Base-by-base conservation (phyloP, 2,329 filamentous ascomycete species). In the Diaporthe sp. region DNA sequence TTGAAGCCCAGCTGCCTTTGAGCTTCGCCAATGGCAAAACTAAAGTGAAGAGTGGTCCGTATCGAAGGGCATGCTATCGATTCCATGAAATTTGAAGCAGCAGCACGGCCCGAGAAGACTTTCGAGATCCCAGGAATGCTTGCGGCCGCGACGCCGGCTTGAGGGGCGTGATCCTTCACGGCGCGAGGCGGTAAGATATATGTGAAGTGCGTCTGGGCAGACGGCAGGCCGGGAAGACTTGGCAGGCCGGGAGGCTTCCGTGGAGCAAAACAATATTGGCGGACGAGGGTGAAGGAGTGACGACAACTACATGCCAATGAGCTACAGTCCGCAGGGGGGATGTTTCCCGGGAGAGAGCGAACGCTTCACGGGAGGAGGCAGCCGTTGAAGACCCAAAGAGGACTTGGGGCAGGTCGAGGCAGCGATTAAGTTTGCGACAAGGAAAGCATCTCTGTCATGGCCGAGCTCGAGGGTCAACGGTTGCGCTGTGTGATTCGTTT, bases 1-100 rank as follows among this genome's bases (percentile, higher is more conserved):
- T 78, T 81, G 79, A 80, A 78, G 80, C 81, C 63, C 71, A 63
- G 61, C 63, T 70, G 61, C 67, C 71, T 70, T 22, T 49, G 47
- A 57, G 75, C 63, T 65, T 58, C 55, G 34, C 71, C 71, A 63
- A 58, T 28, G 44, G 60, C 53, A 72, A 68, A 47, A 60, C 63
- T 58, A 76, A 60, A 49, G 57, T 51, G 28, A n/a, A 9, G 4
- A 58, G 55, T 44, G 44, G 44, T 71, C 61, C 60, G 71, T 42
- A 25, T 22, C 49, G 53, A 60, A 51, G 71, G 61, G 75, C 75
- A 76, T 76, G 47, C 55, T 71, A 51, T 49, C 63, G 75, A 58
- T 71, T 34, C 57, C 72, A 71, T 65, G 55, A 60, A 37, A 17
- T 39, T 49, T 6, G 10, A 25, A 65, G 28, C 31, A 55, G 65